Evolutionary conservation across 805 yeast species (phyloP), one percentile per base, ranked within the genome.

Genomic region (Nakazawaea anatomiae): DNA sequence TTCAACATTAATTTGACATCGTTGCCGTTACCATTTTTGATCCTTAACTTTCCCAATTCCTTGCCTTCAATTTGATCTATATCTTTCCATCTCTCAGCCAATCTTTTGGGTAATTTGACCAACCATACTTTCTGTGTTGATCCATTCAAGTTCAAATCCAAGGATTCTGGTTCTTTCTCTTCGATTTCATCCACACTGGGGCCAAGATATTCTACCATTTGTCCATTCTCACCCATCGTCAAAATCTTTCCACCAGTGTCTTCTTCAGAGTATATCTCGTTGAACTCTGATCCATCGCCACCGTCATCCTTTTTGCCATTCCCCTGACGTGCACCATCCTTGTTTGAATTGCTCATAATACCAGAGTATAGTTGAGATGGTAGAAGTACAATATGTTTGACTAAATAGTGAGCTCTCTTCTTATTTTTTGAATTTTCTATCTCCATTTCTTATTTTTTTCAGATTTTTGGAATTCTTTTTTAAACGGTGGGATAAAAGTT

Each of bases 101-200:
- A 71, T 61, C 89, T 89, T 61, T 88, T 82, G 1, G 99, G 98
- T 61, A 94, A 71, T 58, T 94, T 80, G 28, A 94, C 96, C 27
- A 94, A 73, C 99, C 98, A 94, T 41, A 94, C 84, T 58, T 89
- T 89, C 60, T 86, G 84, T 45, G 69, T 74, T 12, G 84, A 80
- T 32, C 73, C 71, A 1, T 73, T 55, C 47, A 90, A 67, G 62
- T 90, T 88, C 66, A 94, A 73, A 65, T 94, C 95, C 32, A 91
- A 74, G 11, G 88, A 76, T 67, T 86, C 96, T 59, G 85, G 73
- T 54, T 68, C 57, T 27, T 42, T 28, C 32, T 60, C 60, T 64
- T 79, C 57, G 62, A 70, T 42, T 35, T 56, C 73, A 73, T 50
- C 73, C 73, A 54, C 72, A 75, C 39, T 76, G 74, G 57, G 73